Evolutionary conservation across 139 green algal species (phyloP).

Genomic region (Astrephomene gubernaculifera): DNA sequence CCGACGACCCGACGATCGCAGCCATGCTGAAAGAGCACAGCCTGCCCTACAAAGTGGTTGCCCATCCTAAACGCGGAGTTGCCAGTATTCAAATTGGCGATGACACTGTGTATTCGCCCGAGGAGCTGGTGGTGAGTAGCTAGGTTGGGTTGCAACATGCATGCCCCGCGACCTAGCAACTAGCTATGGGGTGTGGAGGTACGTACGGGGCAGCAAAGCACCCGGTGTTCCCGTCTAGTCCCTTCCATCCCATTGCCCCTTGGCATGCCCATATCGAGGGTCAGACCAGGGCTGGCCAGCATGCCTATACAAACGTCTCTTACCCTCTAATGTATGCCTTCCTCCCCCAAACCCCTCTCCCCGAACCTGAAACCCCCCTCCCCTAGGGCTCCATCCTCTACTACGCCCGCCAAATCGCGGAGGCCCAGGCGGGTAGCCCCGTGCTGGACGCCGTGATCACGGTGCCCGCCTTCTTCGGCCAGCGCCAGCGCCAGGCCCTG

Average conservation of each 20-base stretch:
- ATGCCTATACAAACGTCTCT: no score
- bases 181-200: no score
- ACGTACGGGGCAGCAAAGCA: no score
- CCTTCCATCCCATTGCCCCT: no score
- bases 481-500: conserved; percentile 85
- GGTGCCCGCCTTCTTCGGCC: conserved; percentile 91
- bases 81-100: conserved; percentile 65
- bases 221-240: no score
- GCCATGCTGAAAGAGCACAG: conserved; percentile 62
- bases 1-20: conserved; percentile 58
- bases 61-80: conserved; percentile 64
- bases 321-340: no score
- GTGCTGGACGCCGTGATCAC: conserved; percentile 89
- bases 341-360: no score
- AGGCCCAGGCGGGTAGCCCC: conserved; percentile 70
- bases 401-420: conserved; percentile 87
- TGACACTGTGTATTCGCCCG: conserved; percentile 61
- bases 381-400: conserved; percentile 87
- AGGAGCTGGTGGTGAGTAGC: conserved; percentile 89
- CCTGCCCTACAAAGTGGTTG: conserved; percentile 82
- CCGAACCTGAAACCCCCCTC: no score
- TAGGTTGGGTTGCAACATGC: no score
- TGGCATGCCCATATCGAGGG: no score
- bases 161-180: no score
- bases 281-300: no score